These are phyloP conservation scores for Penicillium sclerotiorum DNA, from an alignment of 2,329 filamentous ascomycete species.

Conservation along the genomic window DNA sequence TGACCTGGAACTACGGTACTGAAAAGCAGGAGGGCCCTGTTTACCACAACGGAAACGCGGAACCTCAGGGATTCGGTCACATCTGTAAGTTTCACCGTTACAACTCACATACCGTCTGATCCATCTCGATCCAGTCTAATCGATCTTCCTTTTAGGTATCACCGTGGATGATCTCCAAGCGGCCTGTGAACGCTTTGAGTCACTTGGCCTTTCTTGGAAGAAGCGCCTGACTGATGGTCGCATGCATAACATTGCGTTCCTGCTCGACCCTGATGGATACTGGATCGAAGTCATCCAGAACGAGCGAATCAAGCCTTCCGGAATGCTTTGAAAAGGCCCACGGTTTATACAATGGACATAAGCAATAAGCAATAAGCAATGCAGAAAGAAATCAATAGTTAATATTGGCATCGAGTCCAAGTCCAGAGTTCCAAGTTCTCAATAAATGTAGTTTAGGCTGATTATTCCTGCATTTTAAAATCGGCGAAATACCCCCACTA, in stretches of 20 bases:
- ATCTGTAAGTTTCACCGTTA: constrained; percentile 65
- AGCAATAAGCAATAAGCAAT: no score
- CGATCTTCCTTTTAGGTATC: constrained; percentile 55
- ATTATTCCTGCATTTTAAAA: no score
- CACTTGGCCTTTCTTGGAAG: constrained; percentile 83
- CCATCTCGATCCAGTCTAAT: not conserved
- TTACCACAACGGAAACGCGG: constrained; percentile 90
- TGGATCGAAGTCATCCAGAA: constrained; percentile 81
- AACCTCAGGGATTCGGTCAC: constrained; percentile 93
- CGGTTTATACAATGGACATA: not conserved
- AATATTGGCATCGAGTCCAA: no score
- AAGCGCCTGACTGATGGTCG: constrained; percentile 87
- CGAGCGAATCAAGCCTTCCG: constrained; percentile 46
- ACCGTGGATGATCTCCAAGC: constrained; percentile 86
- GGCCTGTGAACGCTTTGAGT: constrained; percentile 84
- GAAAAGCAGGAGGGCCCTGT: constrained; percentile 80
- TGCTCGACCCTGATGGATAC: constrained; percentile 85
- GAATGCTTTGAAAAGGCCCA: constrained; percentile 17
- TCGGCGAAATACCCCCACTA: no score
- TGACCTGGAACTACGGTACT: constrained; percentile 77
- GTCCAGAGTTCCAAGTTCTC: no score
- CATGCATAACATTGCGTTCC: constrained; percentile 93
- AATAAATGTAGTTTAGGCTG: no score
- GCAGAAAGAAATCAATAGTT: no score
- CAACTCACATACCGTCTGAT: no score